These are phyloP conservation scores for Polyplosphaeria fusca DNA, from an alignment of 495 filamentous ascomycete species.

Conservation along the genomic window DNA sequence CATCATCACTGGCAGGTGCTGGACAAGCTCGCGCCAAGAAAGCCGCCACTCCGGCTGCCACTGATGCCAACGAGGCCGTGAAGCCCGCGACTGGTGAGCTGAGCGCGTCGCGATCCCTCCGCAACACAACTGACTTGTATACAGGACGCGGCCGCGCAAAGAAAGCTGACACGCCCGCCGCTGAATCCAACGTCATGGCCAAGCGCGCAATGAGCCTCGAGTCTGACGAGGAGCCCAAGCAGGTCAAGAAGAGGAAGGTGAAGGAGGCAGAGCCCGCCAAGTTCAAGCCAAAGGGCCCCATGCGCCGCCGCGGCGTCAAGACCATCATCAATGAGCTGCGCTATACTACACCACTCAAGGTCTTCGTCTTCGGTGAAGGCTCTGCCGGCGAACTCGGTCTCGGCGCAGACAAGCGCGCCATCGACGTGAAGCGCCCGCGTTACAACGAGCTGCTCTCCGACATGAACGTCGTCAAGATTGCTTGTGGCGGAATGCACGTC, in stretches of 20 bases:
- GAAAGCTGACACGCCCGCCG: constrained; percentile 13
- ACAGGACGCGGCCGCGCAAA: constrained; percentile 22
- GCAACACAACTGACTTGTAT: not conserved
- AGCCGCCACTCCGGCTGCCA: not conserved
- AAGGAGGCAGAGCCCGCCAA: not conserved
- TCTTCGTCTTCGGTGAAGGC: constrained; percentile 68
- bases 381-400: constrained; percentile 66
- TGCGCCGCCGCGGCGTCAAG: constrained; percentile 15
- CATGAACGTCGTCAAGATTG: constrained; percentile 62
- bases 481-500: constrained; percentile 65
- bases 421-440: constrained; percentile 67
- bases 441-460: constrained; percentile 58
- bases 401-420: constrained; percentile 56
- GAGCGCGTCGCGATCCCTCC: not conserved
- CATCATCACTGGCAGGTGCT: too few species aligned
- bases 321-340: constrained; percentile 28
- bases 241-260: not conserved
- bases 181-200: not conserved
- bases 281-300: constrained; percentile 25
- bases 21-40: constrained; percentile 8
- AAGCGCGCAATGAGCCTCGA: constrained; percentile 12
- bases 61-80: not conserved
- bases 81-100: not conserved
- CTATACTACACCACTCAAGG: constrained; percentile 52
- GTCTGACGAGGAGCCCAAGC: not conserved